Evolutionary conservation across 352 stramenopile species (phyloP).

Genomic region (Pythium pyrilobum): DNA sequence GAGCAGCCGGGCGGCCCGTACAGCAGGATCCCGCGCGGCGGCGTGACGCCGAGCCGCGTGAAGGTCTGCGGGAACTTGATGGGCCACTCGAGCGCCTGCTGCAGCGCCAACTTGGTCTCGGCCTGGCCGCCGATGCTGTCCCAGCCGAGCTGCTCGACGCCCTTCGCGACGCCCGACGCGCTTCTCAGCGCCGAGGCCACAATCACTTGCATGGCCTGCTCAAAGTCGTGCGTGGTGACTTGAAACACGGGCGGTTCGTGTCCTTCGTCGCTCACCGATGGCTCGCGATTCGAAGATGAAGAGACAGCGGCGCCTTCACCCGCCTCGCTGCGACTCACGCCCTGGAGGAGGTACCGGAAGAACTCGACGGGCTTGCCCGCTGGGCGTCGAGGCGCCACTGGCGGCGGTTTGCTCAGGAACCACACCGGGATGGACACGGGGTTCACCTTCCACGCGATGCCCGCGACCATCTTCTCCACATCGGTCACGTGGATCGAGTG

Average conservation of each 20-base stretch:
- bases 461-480: slow-evolving; percentile 38
- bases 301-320: too few relatives aligned
- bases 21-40: slow-evolving; percentile 78
- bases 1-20: slow-evolving; percentile 89
- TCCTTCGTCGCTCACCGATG: too few relatives aligned
- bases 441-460: slow-evolving; percentile 51
- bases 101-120: slow-evolving; percentile 63
- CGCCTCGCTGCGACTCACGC: not conserved
- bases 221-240: slow-evolving; percentile 69
- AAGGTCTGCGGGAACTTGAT: slow-evolving; percentile 76
- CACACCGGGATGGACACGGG: slow-evolving; percentile 61
- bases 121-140: slow-evolving; percentile 71
- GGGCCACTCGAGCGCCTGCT: slow-evolving; percentile 88
- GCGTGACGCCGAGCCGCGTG: slow-evolving; percentile 51
- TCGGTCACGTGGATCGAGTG: slow-evolving; percentile 33
- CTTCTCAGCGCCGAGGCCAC: slow-evolving; percentile 62
- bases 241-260: slow-evolving; percentile 23
- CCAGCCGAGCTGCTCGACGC: slow-evolving; percentile 59
- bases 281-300: too few relatives aligned
- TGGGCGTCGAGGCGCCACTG: not conserved
- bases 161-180: slow-evolving; percentile 49
- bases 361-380: slow-evolving; percentile 22
- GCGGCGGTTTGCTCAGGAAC: slow-evolving; percentile 22
- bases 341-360: slow-evolving; percentile 42
- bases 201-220: slow-evolving; percentile 64